Evolutionary conservation across 208 protist species (phyloP).

Genomic region (Novymonas esmeraldas): DNA sequence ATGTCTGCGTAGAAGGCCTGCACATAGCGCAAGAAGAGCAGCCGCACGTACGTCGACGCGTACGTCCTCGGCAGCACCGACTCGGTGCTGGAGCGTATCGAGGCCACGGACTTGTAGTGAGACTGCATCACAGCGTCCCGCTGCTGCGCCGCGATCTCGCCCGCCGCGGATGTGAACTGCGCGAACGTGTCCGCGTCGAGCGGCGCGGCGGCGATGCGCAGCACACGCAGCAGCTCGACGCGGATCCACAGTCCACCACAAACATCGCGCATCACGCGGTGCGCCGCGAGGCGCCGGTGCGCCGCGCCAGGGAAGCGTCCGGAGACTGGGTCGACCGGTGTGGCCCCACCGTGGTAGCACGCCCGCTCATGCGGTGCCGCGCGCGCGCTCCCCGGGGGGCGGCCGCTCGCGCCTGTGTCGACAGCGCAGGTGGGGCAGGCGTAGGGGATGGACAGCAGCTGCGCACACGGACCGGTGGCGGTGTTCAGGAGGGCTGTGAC

Average conservation of each 20-base stretch:
- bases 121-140: slow-evolving; percentile 22
- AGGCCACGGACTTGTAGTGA: slow-evolving; percentile 34
- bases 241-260: slow-evolving; percentile 51
- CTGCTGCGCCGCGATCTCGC: slow-evolving; percentile 8
- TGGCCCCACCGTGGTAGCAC: not conserved
- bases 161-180: slow-evolving; percentile 23
- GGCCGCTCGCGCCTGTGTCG: slow-evolving; percentile 6
- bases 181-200: slow-evolving; percentile 26
- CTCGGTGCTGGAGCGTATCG: slow-evolving; percentile 30
- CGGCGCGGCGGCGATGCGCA: slow-evolving; percentile 36
- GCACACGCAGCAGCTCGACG: slow-evolving; percentile 41
- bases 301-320: slow-evolving; percentile 9
- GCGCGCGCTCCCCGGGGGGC: slow-evolving; percentile 5
- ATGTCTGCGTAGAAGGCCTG: slow-evolving; percentile 51
- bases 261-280: slow-evolving; percentile 30
- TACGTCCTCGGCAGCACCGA: slow-evolving; percentile 41
- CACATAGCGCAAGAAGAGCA: slow-evolving; percentile 68
- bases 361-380: slow-evolving; percentile 7
- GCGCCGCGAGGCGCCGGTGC: slow-evolving; percentile 12
- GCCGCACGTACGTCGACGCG: slow-evolving; percentile 60
- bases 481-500: slow-evolving; percentile 49
- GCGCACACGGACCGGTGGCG: slow-evolving; percentile 40
- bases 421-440: slow-evolving; percentile 21
- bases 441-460: slow-evolving; percentile 50
- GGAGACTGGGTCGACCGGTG: slow-evolving; percentile 16